phyloP scores from a whole-genome alignment of 2,329 filamentous ascomycete species.

The Cladobotryum mycophilum region DNA sequence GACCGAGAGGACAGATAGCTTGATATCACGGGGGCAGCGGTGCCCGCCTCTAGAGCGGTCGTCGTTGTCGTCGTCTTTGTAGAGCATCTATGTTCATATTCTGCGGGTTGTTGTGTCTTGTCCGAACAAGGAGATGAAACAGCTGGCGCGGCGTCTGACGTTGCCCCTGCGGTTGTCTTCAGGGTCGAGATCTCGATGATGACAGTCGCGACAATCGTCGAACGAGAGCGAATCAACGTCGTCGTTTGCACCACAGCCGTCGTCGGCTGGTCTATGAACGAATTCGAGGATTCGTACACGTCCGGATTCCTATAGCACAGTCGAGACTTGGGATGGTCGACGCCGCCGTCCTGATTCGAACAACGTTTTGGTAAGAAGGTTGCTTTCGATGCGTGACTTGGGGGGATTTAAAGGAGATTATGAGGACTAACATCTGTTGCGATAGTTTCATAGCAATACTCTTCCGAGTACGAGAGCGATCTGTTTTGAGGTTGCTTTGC shows the following conservation, averaged over 20 bases:
- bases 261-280: background rate
- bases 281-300: background rate
- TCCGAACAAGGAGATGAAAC: no score
- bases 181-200: no score
- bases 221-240: background rate
- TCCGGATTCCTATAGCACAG: background rate
- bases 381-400: no score
- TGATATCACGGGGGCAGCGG: background rate
- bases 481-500: background rate
- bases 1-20: background rate
- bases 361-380: no score
- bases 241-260: background rate
- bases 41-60: background rate
- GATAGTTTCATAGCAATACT: background rate
- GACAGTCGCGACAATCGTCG: background rate
- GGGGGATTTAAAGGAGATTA: no score
- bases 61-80: background rate
- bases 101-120: no score
- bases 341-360: no score
- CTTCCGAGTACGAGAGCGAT: background rate
- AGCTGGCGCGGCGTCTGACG: no score
- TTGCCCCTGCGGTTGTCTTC: no score
- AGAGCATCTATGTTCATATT: background rate
- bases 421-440: no score
- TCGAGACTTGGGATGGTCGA: background rate